Evolutionary conservation across 768 basidiomycete genomes (phyloP), one percentile per base, ranked within the genome.

Genomic region (Dacryopinax primogenitus): DNA sequence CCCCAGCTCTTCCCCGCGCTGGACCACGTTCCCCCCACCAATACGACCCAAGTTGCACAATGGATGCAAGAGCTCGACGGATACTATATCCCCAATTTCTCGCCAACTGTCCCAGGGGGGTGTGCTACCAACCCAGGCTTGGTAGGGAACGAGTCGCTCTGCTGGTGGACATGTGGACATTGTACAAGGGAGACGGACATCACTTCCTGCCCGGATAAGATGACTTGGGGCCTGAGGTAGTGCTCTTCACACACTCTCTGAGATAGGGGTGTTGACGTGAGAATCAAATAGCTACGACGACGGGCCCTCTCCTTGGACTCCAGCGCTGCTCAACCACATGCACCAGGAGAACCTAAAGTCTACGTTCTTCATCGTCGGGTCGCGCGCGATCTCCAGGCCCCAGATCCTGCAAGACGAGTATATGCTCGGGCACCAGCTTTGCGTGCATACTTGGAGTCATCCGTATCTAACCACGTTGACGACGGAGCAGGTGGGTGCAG

Each of bases 341-440:
- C 80, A 85, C 66, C 72, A 81, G 45, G 71, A 80, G 63, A 76
- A 84, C 63, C 78, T 94, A 73, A 85, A 83, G 72, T 82, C 90
- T 1, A 95, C 92, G 0, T 91, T 94, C 80, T 95, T 92, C 74
- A 81, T 85, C 67, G 88, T 92, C 67, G 90, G 92, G 47, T 89
- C 87, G 44, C 88, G 93, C 63, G 84, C 77, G 47, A 81, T 91
- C 67, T 85, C 84, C 0, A 82, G 84, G 73, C 90, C 90, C 1
- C 73, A 77, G 23, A 83, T 83, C 69, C 76, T 90, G 6, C 89
- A 88, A 71, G 75, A 80, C 18, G 83, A 92, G 77, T 91, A 90
- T 77, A 83, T 90, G 80, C 72, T 72, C 33, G 82, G 84, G 6
- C 90, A 95, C 71, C 91, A 95, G 70, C 83, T 93, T 68, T 86